Evolutionary conservation across 768 basidiomycete genomes (phyloP).

Genomic region (Lactarius pseudohatsudake): DNA sequence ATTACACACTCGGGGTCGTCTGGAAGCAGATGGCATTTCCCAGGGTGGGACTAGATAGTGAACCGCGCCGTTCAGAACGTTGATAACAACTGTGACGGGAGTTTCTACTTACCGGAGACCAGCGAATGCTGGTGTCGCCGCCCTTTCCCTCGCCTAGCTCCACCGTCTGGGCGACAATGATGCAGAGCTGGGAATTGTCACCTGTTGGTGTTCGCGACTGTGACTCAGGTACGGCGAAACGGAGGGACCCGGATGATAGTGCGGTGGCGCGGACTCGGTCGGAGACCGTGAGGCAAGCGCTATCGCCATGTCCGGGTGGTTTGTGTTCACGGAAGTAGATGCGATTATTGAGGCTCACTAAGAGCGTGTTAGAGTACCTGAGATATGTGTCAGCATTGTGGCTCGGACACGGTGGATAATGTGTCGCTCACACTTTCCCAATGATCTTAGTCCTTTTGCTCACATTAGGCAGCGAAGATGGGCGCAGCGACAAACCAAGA

Average conservation of each 20-base stretch:
- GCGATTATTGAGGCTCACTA: conserved; percentile 1
- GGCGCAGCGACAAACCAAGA: neutral
- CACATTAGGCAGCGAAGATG: neutral
- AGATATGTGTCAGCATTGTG: neutral
- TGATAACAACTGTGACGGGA: neutral
- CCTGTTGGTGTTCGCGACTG: neutral
- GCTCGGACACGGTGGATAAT: neutral
- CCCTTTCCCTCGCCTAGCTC: neutral
- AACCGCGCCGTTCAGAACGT: neutral
- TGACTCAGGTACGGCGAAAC: neutral
- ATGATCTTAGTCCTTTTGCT: neutral
- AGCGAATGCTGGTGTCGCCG: neutral
- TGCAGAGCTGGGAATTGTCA: neutral
- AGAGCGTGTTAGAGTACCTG: neutral
- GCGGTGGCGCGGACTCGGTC: neutral
- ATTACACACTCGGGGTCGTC: no score
- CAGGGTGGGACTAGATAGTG: no score
- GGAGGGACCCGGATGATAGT: neutral
- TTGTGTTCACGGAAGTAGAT: neutral
- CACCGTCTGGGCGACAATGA: neutral
- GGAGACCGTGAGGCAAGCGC: neutral
- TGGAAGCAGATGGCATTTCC: no score
- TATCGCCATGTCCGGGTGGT: neutral
- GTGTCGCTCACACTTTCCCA: neutral
- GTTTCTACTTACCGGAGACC: neutral